Evolutionary conservation across 1,284 basidiomycete genomes (phyloP).

Genomic region (Cystobasidium slooffiae): DNA sequence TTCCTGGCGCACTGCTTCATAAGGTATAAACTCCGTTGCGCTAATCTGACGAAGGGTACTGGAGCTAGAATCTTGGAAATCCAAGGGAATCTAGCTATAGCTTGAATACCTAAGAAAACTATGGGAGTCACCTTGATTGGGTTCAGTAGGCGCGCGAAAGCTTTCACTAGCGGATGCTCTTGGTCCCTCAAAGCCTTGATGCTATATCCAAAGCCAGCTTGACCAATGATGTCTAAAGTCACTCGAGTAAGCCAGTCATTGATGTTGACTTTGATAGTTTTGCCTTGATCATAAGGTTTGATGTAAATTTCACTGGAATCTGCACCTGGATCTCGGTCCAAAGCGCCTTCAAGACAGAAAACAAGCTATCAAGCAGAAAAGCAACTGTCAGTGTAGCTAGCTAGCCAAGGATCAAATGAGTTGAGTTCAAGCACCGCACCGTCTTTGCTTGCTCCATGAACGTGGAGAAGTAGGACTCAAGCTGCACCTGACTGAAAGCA

Average conservation of each 20-base stretch:
- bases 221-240: too few species aligned
- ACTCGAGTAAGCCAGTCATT: too few species aligned
- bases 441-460: background rate
- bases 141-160: too few species aligned
- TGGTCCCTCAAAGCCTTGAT: too few species aligned
- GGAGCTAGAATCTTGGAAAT: slow-evolving; percentile 5
- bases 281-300: too few species aligned
- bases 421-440: slow-evolving; percentile 31
- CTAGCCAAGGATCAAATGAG: slow-evolving; percentile 45
- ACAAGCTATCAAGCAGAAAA: slow-evolving; percentile 22
- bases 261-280: too few species aligned
- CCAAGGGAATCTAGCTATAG: background rate
- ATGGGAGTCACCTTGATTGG: too few species aligned
- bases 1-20: slow-evolving; percentile 34
- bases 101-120: too few species aligned
- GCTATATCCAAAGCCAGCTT: too few species aligned
- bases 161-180: too few species aligned
- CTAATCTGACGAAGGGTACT: background rate
- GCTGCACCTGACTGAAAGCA: background rate
- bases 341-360: background rate
- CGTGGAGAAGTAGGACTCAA: background rate
- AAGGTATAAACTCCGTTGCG: background rate
- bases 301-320: too few species aligned
- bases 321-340: too few species aligned
- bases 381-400: slow-evolving; percentile 46